A percentile compares a stretch with the other conserved stretches of the same genome.
Evolutionary conservation across 306 rosid genomes (phyloP).

Genomic region (Arachis stenosperma): DNA sequence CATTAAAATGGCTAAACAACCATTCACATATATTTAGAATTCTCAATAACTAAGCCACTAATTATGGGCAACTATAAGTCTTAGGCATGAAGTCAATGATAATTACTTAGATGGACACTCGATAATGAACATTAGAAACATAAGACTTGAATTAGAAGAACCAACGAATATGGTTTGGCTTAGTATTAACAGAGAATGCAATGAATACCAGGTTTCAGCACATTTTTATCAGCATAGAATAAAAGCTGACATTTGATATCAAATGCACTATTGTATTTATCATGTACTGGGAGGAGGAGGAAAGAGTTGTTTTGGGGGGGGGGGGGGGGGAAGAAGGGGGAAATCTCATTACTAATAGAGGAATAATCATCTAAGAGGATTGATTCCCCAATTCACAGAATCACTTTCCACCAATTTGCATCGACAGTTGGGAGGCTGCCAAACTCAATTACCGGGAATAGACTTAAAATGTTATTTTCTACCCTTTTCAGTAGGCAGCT

Average conservation of each 20-base stretch:
- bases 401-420: background rate
- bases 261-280: background rate
- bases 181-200: slow-evolving; percentile 24
- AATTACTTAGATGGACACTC: too few species aligned
- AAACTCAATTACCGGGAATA: background rate
- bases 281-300: background rate
- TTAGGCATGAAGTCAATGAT: too few species aligned
- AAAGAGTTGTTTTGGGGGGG: background rate
- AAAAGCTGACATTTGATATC: slow-evolving; percentile 18
- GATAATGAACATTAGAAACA: too few species aligned
- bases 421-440: slow-evolving; percentile 7
- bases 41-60: slow-evolving; percentile 11
- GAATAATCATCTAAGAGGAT: slow-evolving; percentile 1
- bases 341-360: slow-evolving; percentile 7
- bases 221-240: background rate
- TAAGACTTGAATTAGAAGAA: too few species aligned
- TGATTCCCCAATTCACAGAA: slow-evolving; percentile 2
- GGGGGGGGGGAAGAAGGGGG: too few species aligned
- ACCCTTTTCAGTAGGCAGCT: background rate
- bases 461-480: background rate
- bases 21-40: slow-evolving; percentile 11
- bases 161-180: slow-evolving; percentile 16
- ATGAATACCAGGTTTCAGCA: slow-evolving; percentile 12
- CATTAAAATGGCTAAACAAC: slow-evolving; percentile 21
- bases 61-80: too few species aligned